These are phyloP conservation scores for Ganoderma resinaceum DNA, from an alignment of 1,284 basidiomycete genomes.

Conservation along the genomic window DNA sequence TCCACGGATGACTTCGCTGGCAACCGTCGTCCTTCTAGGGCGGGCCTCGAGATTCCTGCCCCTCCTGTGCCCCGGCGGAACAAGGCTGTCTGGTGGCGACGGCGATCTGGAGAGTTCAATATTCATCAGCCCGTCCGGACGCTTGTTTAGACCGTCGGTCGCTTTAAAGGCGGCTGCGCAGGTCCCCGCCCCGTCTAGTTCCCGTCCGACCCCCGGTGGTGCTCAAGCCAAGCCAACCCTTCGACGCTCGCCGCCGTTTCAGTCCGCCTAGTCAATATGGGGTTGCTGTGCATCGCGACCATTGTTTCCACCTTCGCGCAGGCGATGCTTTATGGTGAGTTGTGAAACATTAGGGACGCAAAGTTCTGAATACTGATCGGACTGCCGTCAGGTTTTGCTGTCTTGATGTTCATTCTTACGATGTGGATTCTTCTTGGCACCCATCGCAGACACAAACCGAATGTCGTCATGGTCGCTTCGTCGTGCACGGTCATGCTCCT, in stretches of 20 bases:
- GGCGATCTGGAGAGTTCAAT: background rate
- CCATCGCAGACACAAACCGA: constrained; percentile 20
- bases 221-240: background rate
- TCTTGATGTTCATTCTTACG: constrained; percentile 34
- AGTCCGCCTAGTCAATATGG: constrained; percentile 6
- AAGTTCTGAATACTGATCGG: background rate
- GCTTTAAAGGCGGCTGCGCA: too few relatives aligned
- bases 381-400: constrained; percentile 31
- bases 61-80: background rate
- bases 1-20: background rate
- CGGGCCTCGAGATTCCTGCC: background rate
- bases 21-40: constrained; percentile 6
- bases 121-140: constrained; percentile 1
- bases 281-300: constrained; percentile 19
- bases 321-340: constrained; percentile 35
- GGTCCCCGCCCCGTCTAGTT: background rate
- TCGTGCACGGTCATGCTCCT: constrained; percentile 29
- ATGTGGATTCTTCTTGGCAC: constrained; percentile 35
- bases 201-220: background rate
- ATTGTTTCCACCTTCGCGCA: constrained; percentile 33
- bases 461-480: constrained; percentile 21
- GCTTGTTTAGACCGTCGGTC: background rate
- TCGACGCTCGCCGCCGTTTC: background rate
- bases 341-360: too few relatives aligned
- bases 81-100: background rate